Base-by-base conservation (phyloP, 495 filamentous ascomycete genomes). In the Talaromyces borbonicus region DNA sequence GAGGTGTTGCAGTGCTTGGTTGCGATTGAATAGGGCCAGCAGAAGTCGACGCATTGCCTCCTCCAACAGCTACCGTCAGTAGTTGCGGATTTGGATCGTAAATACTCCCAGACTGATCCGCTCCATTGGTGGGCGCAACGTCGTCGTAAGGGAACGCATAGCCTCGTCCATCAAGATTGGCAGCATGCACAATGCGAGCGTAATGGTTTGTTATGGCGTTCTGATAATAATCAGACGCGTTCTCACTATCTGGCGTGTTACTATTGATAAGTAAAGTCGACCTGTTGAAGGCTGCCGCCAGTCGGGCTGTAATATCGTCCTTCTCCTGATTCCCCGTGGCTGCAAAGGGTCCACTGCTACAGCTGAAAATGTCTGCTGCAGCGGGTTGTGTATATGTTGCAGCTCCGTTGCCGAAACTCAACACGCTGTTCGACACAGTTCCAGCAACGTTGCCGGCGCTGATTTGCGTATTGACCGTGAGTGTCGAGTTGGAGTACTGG, bases 121-220 rank as follows among this genome's bases (percentile, higher is more conserved):
- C 50, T 0, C 68, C 75, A 42, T 69, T 73, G 14, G 61, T 60
- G 1, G 80, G 72, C 16, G 71, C 69, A 3, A 87, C 84, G 59
- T 89, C 84, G 55, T 89, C 84, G 55, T 87, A 89, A 0, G 84
- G 83, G 53, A 87, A 87, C 2, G 83, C 80, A 63, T 88, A 89
- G 2, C 84, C 84, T 11, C 71, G 62, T 2, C 72, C 68, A 60
- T 82, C 81, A 5, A 76, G 49, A 49, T 78, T 80, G 30, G 69
- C 71, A 20, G 57, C 67, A 61, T 89, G 84, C 46, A 82, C 72
- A 47, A 88, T 72, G 11, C 80, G 59, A 14, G 79, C 62, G 54
- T 85, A 89, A 58, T 87, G 82, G 51, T 90, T 90, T 19, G 84
- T 87, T 27, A 75, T 61, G 4, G 52, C 39, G 9, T 72, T 57